A percentile compares a stretch with the other conserved stretches of the same genome.
Conservation (phyloP, 805 yeast species). For the Lipomyces kockii region DNA sequence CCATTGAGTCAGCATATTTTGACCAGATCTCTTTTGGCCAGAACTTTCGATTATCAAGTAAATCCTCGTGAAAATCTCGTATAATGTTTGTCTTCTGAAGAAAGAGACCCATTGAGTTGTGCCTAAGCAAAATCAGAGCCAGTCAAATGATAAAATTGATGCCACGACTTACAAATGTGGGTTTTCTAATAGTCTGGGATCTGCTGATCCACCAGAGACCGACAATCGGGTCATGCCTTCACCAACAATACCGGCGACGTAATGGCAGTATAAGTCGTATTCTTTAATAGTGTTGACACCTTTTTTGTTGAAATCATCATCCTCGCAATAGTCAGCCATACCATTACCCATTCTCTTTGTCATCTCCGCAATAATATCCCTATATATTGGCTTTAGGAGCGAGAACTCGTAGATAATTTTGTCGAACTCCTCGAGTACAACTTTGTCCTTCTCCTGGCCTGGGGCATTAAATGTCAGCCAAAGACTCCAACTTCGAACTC, state of each 20-base stretch:
- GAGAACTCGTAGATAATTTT: slow-evolving; percentile 71
- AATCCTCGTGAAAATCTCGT: slow-evolving; percentile 91
- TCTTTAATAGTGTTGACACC: slow-evolving; percentile 82
- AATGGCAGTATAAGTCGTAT: slow-evolving; percentile 90
- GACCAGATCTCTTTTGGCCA: slow-evolving; percentile 97
- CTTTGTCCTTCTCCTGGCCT: slow-evolving; percentile 79
- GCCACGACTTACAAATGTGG: slow-evolving; percentile 49
- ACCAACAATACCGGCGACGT: slow-evolving; percentile 97
- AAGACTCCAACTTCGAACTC: neutral
- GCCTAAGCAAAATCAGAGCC: slow-evolving; percentile 35
- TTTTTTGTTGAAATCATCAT: slow-evolving; percentile 74
- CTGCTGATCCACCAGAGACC: slow-evolving; percentile 73
- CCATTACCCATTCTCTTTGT: slow-evolving; percentile 92
- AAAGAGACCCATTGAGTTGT: slow-evolving; percentile 91
- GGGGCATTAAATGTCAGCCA: slow-evolving; percentile 43
- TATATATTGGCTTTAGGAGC: slow-evolving; percentile 72
- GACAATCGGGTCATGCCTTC: slow-evolving; percentile 89
- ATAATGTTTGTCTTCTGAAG: slow-evolving; percentile 95
- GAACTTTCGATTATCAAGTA: slow-evolving; percentile 88
- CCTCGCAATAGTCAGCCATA: slow-evolving; percentile 85
- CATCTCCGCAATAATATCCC: slow-evolving; percentile 75
- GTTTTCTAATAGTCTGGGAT: slow-evolving; percentile 55
- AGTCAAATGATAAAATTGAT: neutral
- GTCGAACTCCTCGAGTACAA: slow-evolving; percentile 80
- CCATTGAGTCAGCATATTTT: slow-evolving; percentile 66